Percentiles rank a stretch among this genome's conserved stretches.
These are phyloP conservation scores for Dryas octopetala DNA, from an alignment of 306 rosid species.

Conservation along the genomic window DNA sequence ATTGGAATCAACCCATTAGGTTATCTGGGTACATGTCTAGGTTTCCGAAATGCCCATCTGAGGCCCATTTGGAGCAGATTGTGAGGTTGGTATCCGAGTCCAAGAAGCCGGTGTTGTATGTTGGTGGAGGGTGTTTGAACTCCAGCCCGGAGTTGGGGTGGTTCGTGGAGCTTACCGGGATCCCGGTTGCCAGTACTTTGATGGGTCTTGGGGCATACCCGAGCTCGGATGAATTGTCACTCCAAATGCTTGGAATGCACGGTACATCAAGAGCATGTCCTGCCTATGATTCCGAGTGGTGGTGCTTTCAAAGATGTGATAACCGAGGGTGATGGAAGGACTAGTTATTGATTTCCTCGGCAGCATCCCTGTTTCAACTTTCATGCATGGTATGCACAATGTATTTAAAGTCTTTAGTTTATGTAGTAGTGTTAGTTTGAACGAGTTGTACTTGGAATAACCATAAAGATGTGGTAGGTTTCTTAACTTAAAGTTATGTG, in stretches of 20 bases:
- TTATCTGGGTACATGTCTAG: slow-evolving; percentile 62
- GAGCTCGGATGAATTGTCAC: slow-evolving; percentile 41
- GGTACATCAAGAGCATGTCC: slow-evolving; percentile 94
- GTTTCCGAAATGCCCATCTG: slow-evolving; percentile 52
- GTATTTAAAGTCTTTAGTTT: background rate
- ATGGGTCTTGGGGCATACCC: slow-evolving; percentile 88
- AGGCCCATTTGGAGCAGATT: slow-evolving; percentile 52
- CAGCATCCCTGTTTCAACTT: background rate
- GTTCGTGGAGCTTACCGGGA: slow-evolving; percentile 66
- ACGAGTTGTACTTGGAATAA: background rate
- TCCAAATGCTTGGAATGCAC: slow-evolving; percentile 92
- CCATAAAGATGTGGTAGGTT: background rate
- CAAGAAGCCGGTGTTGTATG: slow-evolving; percentile 72
- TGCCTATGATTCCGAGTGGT: slow-evolving; percentile 95
- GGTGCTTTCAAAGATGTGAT: slow-evolving; percentile 88
- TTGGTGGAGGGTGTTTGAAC: slow-evolving; percentile 85
- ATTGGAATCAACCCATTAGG: slow-evolving; percentile 52
- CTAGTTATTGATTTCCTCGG: slow-evolving; percentile 31
- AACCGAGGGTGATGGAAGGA: slow-evolving; percentile 86
- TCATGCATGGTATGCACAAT: slow-evolving; percentile 27
- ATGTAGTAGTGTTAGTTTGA: background rate
- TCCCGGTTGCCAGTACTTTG: slow-evolving; percentile 81
- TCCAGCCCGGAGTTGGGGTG: slow-evolving; percentile 62
- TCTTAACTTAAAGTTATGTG: background rate
- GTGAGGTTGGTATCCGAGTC: slow-evolving; percentile 56